Percentiles rank a stretch among this genome's conserved stretches.
These are phyloP conservation scores for Scutellaria barbata DNA, from an alignment of 257 asterid genomes.

Conservation along the genomic window DNA sequence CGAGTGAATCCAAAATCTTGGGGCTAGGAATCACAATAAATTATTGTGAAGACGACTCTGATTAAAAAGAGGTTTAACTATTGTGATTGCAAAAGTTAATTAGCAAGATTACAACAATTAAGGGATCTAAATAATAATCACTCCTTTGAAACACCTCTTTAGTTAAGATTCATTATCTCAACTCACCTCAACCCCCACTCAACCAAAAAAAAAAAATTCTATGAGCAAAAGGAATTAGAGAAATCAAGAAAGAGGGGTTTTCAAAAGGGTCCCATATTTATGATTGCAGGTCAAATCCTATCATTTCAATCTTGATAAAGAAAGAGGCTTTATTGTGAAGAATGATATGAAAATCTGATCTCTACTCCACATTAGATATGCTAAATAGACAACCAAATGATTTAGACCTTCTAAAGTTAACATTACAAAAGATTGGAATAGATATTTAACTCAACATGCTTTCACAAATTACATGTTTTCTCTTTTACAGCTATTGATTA, in stretches of 20 bases:
- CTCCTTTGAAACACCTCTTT: slow-evolving; percentile 30
- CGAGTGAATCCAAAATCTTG: slow-evolving; percentile 4
- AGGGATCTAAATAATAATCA: slow-evolving; percentile 40
- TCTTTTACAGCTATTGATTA: too few relatives aligned
- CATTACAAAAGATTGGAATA: slow-evolving; percentile 6
- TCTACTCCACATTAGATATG: slow-evolving; percentile 41
- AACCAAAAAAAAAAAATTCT: not conserved
- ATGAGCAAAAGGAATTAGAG: slow-evolving; percentile 22
- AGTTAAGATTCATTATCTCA: not conserved
- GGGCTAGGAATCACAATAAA: not conserved
- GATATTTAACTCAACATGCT: slow-evolving; percentile 33
- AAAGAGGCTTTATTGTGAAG: slow-evolving; percentile 57
- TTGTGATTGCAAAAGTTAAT: slow-evolving; percentile 29
- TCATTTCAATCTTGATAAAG: slow-evolving; percentile 44
- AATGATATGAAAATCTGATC: slow-evolving; percentile 34
- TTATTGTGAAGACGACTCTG: slow-evolving; percentile 19
- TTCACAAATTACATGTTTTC: slow-evolving; percentile 2
- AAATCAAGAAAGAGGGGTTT: slow-evolving; percentile 24
- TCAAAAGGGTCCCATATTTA: slow-evolving; percentile 49
- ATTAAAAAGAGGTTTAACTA: slow-evolving; percentile 31
- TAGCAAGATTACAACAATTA: slow-evolving; percentile 22
- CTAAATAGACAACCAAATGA: slow-evolving; percentile 47
- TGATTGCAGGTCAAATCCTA: slow-evolving; percentile 58
- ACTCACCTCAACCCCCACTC: not conserved
- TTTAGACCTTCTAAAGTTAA: slow-evolving; percentile 55